Evolutionary conservation across 768 basidiomycete genomes (phyloP).

Genomic region (Hypsizygus marmoreus): DNA sequence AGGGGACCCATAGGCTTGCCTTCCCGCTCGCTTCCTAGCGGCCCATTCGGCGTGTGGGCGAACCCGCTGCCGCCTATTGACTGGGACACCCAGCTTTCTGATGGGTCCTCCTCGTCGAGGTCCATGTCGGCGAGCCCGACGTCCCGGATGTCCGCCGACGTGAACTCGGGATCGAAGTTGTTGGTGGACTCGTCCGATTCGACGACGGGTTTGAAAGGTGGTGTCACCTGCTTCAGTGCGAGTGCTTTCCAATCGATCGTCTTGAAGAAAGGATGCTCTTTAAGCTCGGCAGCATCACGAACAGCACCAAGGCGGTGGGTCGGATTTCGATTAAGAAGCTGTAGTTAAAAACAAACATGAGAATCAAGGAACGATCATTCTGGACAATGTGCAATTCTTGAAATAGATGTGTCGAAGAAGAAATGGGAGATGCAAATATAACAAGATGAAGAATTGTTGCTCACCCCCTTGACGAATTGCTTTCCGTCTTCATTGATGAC

Average conservation of each 20-base stretch:
- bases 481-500: conserved; percentile 98
- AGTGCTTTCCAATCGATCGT: conserved; percentile 91
- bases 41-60: conserved; percentile 72
- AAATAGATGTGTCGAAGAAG: conserved; percentile 3
- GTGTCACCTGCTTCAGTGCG: conserved; percentile 84
- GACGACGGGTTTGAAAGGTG: conserved; percentile 97
- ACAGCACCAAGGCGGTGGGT: conserved; percentile 92
- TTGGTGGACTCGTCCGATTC: conserved; percentile 98
- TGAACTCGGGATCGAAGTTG: conserved; percentile 99
- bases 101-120: conserved; percentile 65
- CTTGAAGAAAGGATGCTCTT: conserved; percentile 94
- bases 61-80: conserved; percentile 40
- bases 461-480: conserved; percentile 96
- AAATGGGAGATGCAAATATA: neutral
- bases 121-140: conserved; percentile 58
- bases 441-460: conserved; percentile 31
- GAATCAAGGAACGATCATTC: conserved; percentile 18
- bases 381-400: conserved; percentile 15
- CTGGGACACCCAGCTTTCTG: conserved; percentile 66
- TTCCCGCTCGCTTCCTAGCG: conserved; percentile 62
- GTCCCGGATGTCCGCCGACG: conserved; percentile 83
- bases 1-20: conserved; percentile 19
- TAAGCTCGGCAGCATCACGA: conserved; percentile 90
- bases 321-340: conserved; percentile 99
- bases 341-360: conserved; percentile 8